Evolutionary conservation across 768 basidiomycete genomes (phyloP).

Genomic region (Suillus alpinus): DNA sequence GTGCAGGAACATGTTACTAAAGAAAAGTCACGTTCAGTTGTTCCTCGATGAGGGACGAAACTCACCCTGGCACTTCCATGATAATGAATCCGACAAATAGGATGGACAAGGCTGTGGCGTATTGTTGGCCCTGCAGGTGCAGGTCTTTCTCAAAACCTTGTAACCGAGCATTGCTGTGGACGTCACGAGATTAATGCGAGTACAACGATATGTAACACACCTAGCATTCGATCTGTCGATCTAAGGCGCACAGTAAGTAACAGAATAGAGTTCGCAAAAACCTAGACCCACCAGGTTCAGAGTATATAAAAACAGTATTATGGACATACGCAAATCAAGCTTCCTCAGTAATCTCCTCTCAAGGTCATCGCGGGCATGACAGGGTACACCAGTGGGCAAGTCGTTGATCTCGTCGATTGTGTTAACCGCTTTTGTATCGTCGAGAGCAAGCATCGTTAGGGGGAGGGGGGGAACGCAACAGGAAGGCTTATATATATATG

Average conservation of each 20-base stretch:
- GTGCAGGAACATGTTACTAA: constrained; percentile 31
- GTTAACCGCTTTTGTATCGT: not conserved
- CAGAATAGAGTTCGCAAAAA: not conserved
- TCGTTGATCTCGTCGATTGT: not conserved
- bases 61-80: constrained; percentile 22
- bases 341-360: not conserved
- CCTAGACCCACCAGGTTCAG: not conserved
- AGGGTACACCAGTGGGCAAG: too few species aligned
- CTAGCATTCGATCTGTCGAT: not conserved
- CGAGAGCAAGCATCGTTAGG: not conserved
- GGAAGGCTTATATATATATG: not conserved
- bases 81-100: constrained; percentile 24
- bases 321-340: not conserved
- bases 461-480: not conserved
- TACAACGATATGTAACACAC: not conserved
- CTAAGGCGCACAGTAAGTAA: not conserved
- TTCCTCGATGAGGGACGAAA: not conserved
- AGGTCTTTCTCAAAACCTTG: constrained; percentile 24
- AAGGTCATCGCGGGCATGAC: not conserved
- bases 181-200: not conserved
- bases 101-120: constrained; percentile 20
- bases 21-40: too few species aligned
- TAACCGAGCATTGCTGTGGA: constrained; percentile 17
- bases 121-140: constrained; percentile 21
- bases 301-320: not conserved